These are phyloP conservation scores for Pseudogymnoascus sp. DNA, from an alignment of 2,329 filamentous ascomycete genomes.

Conservation along the genomic window DNA sequence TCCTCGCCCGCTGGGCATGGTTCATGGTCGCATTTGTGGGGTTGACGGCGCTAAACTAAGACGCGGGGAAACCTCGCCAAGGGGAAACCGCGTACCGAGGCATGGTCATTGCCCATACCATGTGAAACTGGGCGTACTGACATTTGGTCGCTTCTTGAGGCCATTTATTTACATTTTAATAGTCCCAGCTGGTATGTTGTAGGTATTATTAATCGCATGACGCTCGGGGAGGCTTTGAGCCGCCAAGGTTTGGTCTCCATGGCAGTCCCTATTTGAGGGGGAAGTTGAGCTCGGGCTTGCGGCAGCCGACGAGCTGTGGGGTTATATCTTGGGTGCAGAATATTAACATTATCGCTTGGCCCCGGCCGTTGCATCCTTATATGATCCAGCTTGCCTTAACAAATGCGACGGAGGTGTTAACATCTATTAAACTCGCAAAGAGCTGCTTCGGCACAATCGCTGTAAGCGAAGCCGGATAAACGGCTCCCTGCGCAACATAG, in stretches of 20 bases:
- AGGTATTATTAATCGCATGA: neutral
- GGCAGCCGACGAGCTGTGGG: neutral
- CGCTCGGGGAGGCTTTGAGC: neutral
- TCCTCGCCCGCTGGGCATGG: neutral
- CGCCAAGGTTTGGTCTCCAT: neutral
- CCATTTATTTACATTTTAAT: neutral
- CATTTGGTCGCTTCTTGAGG: neutral
- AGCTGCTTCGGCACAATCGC: too few species aligned
- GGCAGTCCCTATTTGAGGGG: neutral
- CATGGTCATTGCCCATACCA: neutral
- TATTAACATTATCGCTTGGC: neutral
- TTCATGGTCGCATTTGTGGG: neutral
- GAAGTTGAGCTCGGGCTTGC: neutral
- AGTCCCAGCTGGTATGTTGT: neutral
- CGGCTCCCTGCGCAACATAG: too few species aligned
- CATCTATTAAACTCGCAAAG: neutral
- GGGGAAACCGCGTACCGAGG: neutral
- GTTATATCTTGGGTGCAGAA: neutral
- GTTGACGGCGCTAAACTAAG: slow-evolving; percentile 1
- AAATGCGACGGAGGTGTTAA: neutral
- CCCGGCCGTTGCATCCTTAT: neutral
- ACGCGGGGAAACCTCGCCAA: slow-evolving; percentile 3
- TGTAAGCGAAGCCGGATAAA: too few species aligned
- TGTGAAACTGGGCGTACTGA: neutral
- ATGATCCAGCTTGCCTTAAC: neutral